Percentiles rank a stretch among this genome's conserved stretches.
Evolutionary conservation across 805 yeast species (phyloP).

Genomic region (Ogataea ganodermae): DNA sequence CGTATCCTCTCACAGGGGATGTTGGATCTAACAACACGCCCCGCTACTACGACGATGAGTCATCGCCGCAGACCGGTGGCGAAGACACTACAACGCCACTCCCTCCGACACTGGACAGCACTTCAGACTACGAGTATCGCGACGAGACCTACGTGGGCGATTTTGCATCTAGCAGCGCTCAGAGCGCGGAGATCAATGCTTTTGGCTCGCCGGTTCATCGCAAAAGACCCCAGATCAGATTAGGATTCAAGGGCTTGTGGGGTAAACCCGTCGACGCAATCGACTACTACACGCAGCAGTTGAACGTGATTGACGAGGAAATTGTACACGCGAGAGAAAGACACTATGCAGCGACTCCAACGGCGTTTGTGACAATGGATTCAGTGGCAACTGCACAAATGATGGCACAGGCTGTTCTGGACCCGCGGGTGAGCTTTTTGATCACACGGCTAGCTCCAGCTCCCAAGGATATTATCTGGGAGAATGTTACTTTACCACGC

Average conservation of each 20-base stretch:
- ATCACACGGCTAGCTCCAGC: constrained; percentile 91
- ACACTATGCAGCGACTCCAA: constrained; percentile 80
- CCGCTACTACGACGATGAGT: constrained; percentile 24
- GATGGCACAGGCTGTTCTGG: constrained; percentile 93
- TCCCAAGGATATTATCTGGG: constrained; percentile 95
- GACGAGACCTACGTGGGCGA: constrained; percentile 11
- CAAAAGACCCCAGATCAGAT: constrained; percentile 62
- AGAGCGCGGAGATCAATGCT: constrained; percentile 4
- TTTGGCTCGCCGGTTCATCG: constrained; percentile 23
- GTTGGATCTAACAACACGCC: constrained; percentile 5
- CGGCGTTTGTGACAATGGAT: constrained; percentile 94
- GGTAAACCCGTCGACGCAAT: constrained; percentile 83
- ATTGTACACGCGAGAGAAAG: constrained; percentile 64
- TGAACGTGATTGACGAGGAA: constrained; percentile 69
- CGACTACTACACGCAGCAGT: constrained; percentile 66
- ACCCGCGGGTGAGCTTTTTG: constrained; percentile 81
- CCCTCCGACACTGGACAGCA: constrained; percentile 11
- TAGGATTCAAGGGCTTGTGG: constrained; percentile 60
- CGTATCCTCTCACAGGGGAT: constrained; percentile 27
- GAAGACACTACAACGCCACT: background rate
- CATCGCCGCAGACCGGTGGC: background rate
- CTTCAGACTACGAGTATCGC: constrained; percentile 28
- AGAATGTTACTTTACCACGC: constrained; percentile 78
- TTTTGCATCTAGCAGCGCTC: background rate
- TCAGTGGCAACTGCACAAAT: constrained; percentile 94